These are phyloP conservation scores for Epichloe scottii DNA, from an alignment of 2,329 filamentous ascomycete genomes.

Conservation along the genomic window DNA sequence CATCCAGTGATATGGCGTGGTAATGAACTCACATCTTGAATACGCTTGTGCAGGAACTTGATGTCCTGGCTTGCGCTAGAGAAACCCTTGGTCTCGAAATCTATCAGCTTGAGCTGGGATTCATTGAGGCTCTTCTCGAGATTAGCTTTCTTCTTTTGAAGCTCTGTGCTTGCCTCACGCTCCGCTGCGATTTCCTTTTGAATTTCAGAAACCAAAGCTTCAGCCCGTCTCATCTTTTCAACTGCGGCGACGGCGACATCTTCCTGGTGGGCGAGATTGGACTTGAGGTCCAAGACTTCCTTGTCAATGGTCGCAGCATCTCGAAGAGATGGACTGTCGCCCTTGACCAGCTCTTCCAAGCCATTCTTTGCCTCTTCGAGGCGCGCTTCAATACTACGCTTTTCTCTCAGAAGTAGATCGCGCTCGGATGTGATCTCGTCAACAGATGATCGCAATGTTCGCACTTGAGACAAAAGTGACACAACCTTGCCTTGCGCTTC, in stretches of 20 bases:
- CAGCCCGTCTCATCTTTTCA: constrained; percentile 92
- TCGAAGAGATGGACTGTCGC: constrained; percentile 76
- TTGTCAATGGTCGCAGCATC: constrained; percentile 82
- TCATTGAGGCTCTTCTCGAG: constrained; percentile 88
- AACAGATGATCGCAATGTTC: constrained; percentile 66
- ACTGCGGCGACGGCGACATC: constrained; percentile 85
- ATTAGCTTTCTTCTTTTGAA: constrained; percentile 81
- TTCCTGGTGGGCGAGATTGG: constrained; percentile 79
- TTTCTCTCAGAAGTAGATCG: constrained; percentile 75
- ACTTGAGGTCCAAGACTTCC: constrained; percentile 81
- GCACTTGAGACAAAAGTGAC: constrained; percentile 77
- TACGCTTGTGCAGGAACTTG: constrained; percentile 83
- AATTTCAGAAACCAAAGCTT: constrained; percentile 74
- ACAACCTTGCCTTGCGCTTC: constrained; percentile 92
- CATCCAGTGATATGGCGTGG: constrained; percentile 7
- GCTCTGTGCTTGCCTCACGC: constrained; percentile 64
- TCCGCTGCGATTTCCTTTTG: constrained; percentile 86
- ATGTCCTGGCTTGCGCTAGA: constrained; percentile 90
- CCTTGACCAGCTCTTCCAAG: constrained; percentile 75
- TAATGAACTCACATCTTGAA: constrained; percentile 70
- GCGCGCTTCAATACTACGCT: constrained; percentile 74
- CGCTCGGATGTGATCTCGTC: constrained; percentile 80
- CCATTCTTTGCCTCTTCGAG: constrained; percentile 79
- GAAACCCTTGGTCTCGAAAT: constrained; percentile 94
- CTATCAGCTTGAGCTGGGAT: constrained; percentile 76